A percentile compares a stretch with the other conserved stretches of the same genome.
phyloP scores from a whole-genome alignment of 495 filamentous ascomycete genomes.

The Podospora pseudocomata region DNA sequence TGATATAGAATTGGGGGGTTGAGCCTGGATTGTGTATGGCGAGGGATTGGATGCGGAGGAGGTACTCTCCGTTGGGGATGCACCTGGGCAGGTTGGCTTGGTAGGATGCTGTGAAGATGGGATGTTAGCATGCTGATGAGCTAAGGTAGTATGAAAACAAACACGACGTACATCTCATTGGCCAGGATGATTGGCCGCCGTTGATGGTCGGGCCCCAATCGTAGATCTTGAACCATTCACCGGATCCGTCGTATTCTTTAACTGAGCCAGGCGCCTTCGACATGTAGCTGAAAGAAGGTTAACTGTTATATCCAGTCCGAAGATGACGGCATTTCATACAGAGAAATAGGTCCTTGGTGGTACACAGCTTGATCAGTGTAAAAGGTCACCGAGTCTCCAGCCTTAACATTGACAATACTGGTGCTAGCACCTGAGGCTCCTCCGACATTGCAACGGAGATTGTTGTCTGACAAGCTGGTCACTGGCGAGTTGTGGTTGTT shows the following conservation, averaged over 20 bases:
- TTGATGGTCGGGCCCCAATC: slow-evolving; percentile 44
- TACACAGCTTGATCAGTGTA: slow-evolving; percentile 52
- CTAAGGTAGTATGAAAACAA: not conserved
- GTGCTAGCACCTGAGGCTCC: slow-evolving; percentile 46
- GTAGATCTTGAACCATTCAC: slow-evolving; percentile 54
- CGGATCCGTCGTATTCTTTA: slow-evolving; percentile 47
- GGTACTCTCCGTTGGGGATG: slow-evolving; percentile 56
- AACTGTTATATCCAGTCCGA: not conserved
- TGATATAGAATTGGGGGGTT: slow-evolving; percentile 52
- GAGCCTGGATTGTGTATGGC: slow-evolving; percentile 57
- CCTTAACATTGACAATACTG: slow-evolving; percentile 44
- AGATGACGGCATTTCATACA: slow-evolving; percentile 30
- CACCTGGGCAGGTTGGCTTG: slow-evolving; percentile 52
- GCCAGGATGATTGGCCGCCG: slow-evolving; percentile 37
- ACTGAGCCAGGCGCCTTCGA: slow-evolving; percentile 47
- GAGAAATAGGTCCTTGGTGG: slow-evolving; percentile 56
- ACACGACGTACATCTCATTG: slow-evolving; percentile 34
- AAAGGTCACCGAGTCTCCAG: slow-evolving; percentile 52
- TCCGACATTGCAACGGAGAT: slow-evolving; percentile 59
- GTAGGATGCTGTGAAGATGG: slow-evolving; percentile 38
- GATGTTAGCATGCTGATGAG: not conserved
- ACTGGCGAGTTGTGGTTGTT: slow-evolving; percentile 59
- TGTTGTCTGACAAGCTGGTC: slow-evolving; percentile 47
- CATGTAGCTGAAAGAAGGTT: slow-evolving; percentile 36
- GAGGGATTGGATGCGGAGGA: slow-evolving; percentile 59